Conservation (phyloP, 345 rosid species). For the Pugionium cornutum region DNA sequence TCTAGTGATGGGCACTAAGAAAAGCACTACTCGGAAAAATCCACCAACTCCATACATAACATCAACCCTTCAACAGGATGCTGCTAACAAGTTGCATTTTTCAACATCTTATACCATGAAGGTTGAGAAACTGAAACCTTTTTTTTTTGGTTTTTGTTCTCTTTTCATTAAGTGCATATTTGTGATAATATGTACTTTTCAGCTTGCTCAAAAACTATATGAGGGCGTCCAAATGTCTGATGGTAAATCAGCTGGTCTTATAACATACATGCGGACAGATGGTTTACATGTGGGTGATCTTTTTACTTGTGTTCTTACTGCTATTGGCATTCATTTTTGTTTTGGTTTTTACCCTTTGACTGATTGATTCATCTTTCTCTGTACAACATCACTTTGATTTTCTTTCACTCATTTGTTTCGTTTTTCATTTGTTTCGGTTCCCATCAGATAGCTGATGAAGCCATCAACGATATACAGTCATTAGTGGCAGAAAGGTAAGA, state of each 20-base stretch:
- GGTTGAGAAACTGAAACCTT: slow-evolving; percentile 50
- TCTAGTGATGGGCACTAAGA: slow-evolving; percentile 61
- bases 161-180: slow-evolving; percentile 20
- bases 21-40: slow-evolving; percentile 57
- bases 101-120: slow-evolving; percentile 75
- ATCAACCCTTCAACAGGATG: slow-evolving; percentile 99
- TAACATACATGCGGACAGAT: slow-evolving; percentile 95
- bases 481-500: slow-evolving; percentile 71
- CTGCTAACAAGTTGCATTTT: slow-evolving; percentile 86
- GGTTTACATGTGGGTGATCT: slow-evolving; percentile 81
- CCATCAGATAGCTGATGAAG: slow-evolving; percentile 84
- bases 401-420: slow-evolving; percentile 17
- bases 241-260: slow-evolving; percentile 77
- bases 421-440: slow-evolving; percentile 29
- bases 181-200: slow-evolving; percentile 42
- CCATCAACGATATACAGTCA: slow-evolving; percentile 69
- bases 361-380: slow-evolving; percentile 22
- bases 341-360: not conserved
- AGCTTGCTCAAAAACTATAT: slow-evolving; percentile 96
- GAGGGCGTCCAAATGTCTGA: slow-evolving; percentile 83
- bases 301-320: slow-evolving; percentile 30
- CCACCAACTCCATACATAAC: slow-evolving; percentile 96
- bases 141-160: not conserved
- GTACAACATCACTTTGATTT: slow-evolving; percentile 12
- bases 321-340: slow-evolving; percentile 1